Base-by-base conservation (phyloP, 495 filamentous ascomycete genomes). In the Annulohypoxylon bovei region DNA sequence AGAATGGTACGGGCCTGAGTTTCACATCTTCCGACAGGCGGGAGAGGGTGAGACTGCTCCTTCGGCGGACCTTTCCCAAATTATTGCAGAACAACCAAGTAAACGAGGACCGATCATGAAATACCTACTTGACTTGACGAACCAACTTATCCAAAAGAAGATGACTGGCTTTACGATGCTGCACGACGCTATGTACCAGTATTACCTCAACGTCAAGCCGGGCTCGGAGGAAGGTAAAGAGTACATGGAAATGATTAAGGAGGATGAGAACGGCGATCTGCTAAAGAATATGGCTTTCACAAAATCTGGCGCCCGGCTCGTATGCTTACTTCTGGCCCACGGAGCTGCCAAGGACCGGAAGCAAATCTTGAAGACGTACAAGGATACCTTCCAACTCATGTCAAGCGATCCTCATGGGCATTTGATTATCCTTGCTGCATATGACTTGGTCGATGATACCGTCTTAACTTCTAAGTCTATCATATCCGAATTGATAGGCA, bases 1-100 rank as follows among this genome's bases (percentile, higher is more conserved):
- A 25, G 96, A 99, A 80, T 99, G 97, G 93, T 99, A 98, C 77
- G 95, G 96, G 0, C 85, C 94, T 0, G 96, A 99, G 72, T 98
- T 96, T 76, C 86, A 92, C 12, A 85, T 98, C 20, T 95, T 97
- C 80, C 87, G 87, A 64, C 81, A 85, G 20, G 84, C 81, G 30
- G 73, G 81, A 8, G 81, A 88, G 8, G 81, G 82, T 28, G 81
- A 83, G 60, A 59, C 69, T 37, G 73, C 55, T 22, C 65, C 67
- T 22, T 68, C 81, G 27, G 79, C 79, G 4, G 90, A 93, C 32
- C 85, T 99, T 27, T 82, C 86, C 46, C 78, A 86, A 33, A 94
- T 99, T 54, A 80, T 98, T 20, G 85, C 86, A 42, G 83, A 88
- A 53, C 82, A 89, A 42, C 93, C 95, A 1, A 92, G 94, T 79